Percentiles rank a stretch among this genome's conserved stretches.
These are phyloP conservation scores for Physocladia obscura DNA, from an alignment of 192 early-diverging fungal genomes.

Conservation along the genomic window DNA sequence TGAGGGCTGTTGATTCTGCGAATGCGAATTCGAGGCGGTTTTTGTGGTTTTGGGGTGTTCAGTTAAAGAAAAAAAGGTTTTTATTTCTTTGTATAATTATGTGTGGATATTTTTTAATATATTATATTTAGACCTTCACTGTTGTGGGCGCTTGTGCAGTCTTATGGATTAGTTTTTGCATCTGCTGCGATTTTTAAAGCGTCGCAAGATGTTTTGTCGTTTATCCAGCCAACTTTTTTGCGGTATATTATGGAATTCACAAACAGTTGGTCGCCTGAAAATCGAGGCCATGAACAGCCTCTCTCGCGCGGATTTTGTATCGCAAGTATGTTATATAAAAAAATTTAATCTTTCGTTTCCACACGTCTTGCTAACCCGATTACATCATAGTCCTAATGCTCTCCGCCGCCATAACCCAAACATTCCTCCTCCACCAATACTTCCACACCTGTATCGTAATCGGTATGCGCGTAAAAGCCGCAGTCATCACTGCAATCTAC, in stretches of 20 bases:
- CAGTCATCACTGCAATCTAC: conserved; percentile 80
- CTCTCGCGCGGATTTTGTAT: conserved; percentile 77
- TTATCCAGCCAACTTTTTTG: conserved; percentile 79
- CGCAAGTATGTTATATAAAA: conserved; percentile 58
- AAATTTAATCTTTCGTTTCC: too few relatives aligned
- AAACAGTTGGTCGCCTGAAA: conserved; percentile 33
- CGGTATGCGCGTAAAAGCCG: conserved; percentile 69
- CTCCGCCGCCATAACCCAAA: conserved; percentile 68
- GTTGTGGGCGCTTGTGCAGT: conserved; percentile 55
- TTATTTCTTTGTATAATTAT: not conserved
- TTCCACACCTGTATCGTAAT: conserved; percentile 79
- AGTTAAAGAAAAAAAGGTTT: conserved; percentile 57
- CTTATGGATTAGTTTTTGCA: conserved; percentile 66
- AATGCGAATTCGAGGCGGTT: conserved; percentile 61
- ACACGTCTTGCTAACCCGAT: too few relatives aligned
- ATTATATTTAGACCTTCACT: conserved; percentile 65
- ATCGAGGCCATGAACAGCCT: conserved; percentile 40
- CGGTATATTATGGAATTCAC: conserved; percentile 63
- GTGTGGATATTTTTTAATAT: not conserved
- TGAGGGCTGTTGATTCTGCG: conserved; percentile 62
- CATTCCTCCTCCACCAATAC: conserved; percentile 83
- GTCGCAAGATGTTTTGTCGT: conserved; percentile 70
- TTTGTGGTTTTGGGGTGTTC: conserved; percentile 66
- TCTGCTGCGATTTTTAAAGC: conserved; percentile 79
- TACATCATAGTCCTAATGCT: conserved; percentile 71